Evolutionary conservation across 371 early-diverging fungal genomes (phyloP).

Genomic region (Zopfochytrium polystomum): DNA sequence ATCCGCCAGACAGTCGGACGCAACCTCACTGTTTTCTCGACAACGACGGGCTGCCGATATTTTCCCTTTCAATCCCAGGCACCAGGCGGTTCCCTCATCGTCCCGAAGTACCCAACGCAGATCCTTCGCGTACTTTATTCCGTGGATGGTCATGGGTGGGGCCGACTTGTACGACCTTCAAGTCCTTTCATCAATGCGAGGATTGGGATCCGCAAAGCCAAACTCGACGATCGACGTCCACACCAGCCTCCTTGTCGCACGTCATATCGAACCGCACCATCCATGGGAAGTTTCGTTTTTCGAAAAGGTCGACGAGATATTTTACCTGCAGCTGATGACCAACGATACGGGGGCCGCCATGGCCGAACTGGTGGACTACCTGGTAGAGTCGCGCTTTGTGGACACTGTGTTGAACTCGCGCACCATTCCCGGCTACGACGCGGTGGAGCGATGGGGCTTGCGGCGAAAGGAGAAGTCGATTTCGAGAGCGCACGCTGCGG

Average conservation of each 20-base stretch:
- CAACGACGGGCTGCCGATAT: too few relatives aligned
- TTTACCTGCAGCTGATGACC: conserved; percentile 16
- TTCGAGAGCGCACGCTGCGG: background rate
- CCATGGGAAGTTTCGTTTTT: conserved; percentile 21
- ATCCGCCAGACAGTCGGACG: too few relatives aligned
- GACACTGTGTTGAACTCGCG: conserved; percentile 13
- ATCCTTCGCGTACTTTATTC: conserved; percentile 28
- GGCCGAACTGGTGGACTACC: conserved; percentile 13
- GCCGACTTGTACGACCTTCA: conserved; percentile 36
- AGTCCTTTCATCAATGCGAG: conserved; percentile 12
- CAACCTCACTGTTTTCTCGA: too few relatives aligned
- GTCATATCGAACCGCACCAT: conserved; percentile 18
- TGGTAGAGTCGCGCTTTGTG: conserved; percentile 4
- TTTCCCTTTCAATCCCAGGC: conserved; percentile 21
- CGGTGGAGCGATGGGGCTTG: conserved; percentile 21
- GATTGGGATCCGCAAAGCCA: too few relatives aligned
- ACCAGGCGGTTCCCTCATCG: background rate
- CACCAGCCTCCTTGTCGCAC: conserved; percentile 17
- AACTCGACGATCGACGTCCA: too few relatives aligned
- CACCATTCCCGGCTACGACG: conserved; percentile 24
- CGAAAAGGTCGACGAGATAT: conserved; percentile 11
- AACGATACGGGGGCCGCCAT: conserved; percentile 8
- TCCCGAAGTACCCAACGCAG: background rate
- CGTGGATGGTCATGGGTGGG: conserved; percentile 41
- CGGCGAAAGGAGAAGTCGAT: background rate